Percentiles rank a stretch among this genome's conserved stretches.
These are phyloP conservation scores for Fusarium sp. DNA, from an alignment of 2,329 filamentous ascomycete genomes.

Conservation along the genomic window DNA sequence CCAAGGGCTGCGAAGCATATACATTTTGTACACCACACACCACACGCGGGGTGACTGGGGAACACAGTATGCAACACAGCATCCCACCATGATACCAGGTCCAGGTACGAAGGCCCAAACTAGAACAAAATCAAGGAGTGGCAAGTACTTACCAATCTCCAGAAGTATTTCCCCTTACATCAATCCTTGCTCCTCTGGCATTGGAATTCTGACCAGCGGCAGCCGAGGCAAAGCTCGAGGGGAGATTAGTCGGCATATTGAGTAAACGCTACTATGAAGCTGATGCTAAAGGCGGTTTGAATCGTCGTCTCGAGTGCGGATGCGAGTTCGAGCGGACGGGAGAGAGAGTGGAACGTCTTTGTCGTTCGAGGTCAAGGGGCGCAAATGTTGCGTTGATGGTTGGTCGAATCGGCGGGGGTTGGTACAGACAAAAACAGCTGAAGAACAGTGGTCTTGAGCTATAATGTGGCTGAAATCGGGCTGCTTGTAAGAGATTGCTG, in stretches of 20 bases:
- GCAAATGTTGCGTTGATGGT: slow-evolving; percentile 39
- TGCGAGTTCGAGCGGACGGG: slow-evolving; percentile 36
- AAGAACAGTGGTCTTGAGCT: slow-evolving; percentile 30
- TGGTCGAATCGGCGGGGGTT: slow-evolving; percentile 23
- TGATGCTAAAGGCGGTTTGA: slow-evolving; percentile 10
- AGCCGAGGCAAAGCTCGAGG: slow-evolving; percentile 86
- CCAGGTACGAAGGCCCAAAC: slow-evolving; percentile 14
- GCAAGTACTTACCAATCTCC: slow-evolving; percentile 77
- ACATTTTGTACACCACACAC: slow-evolving; percentile 25
- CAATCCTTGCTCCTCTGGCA: slow-evolving; percentile 69
- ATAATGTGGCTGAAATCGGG: slow-evolving; percentile 26
- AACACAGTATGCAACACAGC: slow-evolving; percentile 41
- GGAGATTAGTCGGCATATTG: slow-evolving; percentile 78
- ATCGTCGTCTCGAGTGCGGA: slow-evolving; percentile 35
- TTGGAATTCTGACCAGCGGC: slow-evolving; percentile 79
- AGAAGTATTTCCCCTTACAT: slow-evolving; percentile 66
- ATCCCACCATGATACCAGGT: slow-evolving; percentile 23
- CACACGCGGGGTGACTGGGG: slow-evolving; percentile 27
- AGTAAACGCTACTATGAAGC: slow-evolving; percentile 39
- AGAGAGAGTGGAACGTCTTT: slow-evolving; percentile 35
- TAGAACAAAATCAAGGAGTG: slow-evolving; percentile 24
- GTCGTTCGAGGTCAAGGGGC: slow-evolving; percentile 40
- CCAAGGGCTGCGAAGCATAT: slow-evolving; percentile 20
- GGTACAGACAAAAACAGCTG: slow-evolving; percentile 28
- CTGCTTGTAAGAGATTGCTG: slow-evolving; percentile 31